These are phyloP conservation scores for Friedmanniomyces simplex DNA, from an alignment of 495 filamentous ascomycete species.

Conservation along the genomic window DNA sequence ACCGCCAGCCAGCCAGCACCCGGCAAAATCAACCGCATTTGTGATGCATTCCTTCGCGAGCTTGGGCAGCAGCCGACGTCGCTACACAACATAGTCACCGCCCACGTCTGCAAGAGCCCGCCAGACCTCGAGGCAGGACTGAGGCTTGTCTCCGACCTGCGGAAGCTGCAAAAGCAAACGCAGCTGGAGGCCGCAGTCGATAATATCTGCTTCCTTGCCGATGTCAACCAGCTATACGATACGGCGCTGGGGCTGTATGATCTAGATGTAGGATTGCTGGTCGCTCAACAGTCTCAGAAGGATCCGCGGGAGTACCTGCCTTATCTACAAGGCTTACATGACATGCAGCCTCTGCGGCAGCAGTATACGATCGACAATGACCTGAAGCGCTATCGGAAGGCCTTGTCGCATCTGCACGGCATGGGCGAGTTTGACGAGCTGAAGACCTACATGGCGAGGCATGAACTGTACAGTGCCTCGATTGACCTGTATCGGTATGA, in stretches of 20 bases:
- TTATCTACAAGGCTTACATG: constrained; percentile 77
- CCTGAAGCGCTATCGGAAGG: constrained; percentile 63
- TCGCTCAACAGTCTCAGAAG: constrained; percentile 92
- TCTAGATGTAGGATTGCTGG: constrained; percentile 75
- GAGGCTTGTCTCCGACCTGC: constrained; percentile 60
- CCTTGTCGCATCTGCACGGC: constrained; percentile 60
- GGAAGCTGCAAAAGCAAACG: constrained; percentile 37
- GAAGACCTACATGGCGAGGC: constrained; percentile 61
- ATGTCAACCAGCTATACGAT: constrained; percentile 87
- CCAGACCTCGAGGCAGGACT: constrained; percentile 83
- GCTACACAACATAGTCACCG: constrained; percentile 86
- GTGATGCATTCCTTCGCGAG: constrained; percentile 66
- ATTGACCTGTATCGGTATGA: constrained; percentile 80
- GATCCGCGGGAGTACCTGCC: constrained; percentile 94
- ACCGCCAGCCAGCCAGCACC: background rate
- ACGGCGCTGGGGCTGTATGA: constrained; percentile 84
- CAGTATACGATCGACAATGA: constrained; percentile 83
- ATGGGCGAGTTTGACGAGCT: constrained; percentile 64
- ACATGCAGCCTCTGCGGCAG: constrained; percentile 54
- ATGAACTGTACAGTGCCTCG: constrained; percentile 66
- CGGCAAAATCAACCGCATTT: constrained; percentile 72
- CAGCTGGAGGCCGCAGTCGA: constrained; percentile 77
- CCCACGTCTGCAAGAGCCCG: constrained; percentile 84
- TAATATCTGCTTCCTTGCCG: constrained; percentile 93
- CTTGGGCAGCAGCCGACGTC: constrained; percentile 55